A percentile compares a stretch with the other conserved stretches of the same genome.
Conservation (phyloP, 1,284 basidiomycete species). For the Ustilago nuda region DNA sequence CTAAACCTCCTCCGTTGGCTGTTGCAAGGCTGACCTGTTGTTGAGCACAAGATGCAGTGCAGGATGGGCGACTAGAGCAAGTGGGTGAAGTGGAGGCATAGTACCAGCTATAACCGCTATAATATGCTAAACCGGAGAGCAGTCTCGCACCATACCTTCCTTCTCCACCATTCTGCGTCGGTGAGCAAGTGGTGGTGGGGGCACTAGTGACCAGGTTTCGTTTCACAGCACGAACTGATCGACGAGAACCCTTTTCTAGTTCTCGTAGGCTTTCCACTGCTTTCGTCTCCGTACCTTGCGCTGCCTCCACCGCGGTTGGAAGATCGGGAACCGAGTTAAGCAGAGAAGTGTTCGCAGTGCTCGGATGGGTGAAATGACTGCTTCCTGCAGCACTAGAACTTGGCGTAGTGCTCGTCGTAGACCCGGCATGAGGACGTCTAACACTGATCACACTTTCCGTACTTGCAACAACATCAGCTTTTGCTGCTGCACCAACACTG, state of each 20-base stretch:
- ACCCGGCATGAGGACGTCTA: neutral
- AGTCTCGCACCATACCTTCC: conserved; percentile 20
- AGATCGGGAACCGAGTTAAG: neutral
- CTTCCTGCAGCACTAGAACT: neutral
- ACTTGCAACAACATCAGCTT: conserved; percentile 21
- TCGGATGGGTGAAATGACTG: conserved; percentile 9
- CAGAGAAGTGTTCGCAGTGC: conserved; percentile 19
- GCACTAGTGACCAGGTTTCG: conserved; percentile 15
- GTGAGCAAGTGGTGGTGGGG: neutral
- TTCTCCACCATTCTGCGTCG: neutral
- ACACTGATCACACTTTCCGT: conserved; percentile 35
- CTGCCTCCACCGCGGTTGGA: conserved; percentile 3
- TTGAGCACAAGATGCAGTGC: too few species aligned
- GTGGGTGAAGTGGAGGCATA: conserved; percentile 1
- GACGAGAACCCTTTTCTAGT: conserved; percentile 17
- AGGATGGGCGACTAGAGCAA: too few species aligned
- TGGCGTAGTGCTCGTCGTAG: neutral
- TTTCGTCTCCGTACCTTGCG: conserved; percentile 1
- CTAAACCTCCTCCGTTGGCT: too few species aligned
- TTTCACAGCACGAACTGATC: conserved; percentile 11
- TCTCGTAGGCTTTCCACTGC: conserved; percentile 27
- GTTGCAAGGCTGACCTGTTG: neutral
- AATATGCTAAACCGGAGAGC: conserved; percentile 26
- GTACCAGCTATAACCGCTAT: conserved; percentile 34
- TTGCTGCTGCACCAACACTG: conserved; percentile 14